A percentile compares a stretch with the other conserved stretches of the same genome.
phyloP scores from a whole-genome alignment of 495 filamentous ascomycete species.

The Friedmanniomyces simplex region DNA sequence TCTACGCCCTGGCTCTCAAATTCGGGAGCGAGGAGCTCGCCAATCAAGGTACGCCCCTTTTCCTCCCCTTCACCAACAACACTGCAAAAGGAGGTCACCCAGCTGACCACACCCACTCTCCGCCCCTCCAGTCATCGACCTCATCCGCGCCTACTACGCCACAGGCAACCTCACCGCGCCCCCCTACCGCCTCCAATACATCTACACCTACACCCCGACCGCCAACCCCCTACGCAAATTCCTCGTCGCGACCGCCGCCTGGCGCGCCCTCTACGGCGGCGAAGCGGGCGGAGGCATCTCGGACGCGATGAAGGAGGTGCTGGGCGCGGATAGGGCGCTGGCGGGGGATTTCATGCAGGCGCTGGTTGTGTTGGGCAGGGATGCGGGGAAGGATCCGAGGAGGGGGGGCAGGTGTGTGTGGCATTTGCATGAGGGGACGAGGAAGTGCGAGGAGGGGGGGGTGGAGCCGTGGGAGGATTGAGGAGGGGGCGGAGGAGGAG shows the following conservation, averaged over 20 bases:
- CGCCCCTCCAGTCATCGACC: conserved; percentile 22
- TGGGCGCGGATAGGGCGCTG: conserved; percentile 18
- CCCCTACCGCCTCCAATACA: conserved; percentile 26
- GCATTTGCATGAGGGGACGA: conserved; percentile 19
- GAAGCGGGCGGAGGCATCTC: neutral
- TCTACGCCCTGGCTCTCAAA: conserved; percentile 21
- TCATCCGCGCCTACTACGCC: conserved; percentile 24
- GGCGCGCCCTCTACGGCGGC: conserved; percentile 15
- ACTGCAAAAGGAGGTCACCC: no score
- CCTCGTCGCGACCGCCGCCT: conserved; percentile 24
- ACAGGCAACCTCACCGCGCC: conserved; percentile 23
- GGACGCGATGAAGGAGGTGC: conserved; percentile 15
- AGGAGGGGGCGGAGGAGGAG: no score
- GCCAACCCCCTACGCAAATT: conserved; percentile 21
- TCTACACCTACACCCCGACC: conserved; percentile 18
- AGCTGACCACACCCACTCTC: no score
- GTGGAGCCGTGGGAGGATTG: neutral
- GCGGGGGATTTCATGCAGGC: conserved; percentile 19
- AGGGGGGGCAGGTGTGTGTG: conserved; percentile 16
- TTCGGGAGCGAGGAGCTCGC: conserved; percentile 17
- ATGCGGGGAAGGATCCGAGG: conserved; percentile 19
- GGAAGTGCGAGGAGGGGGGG: conserved; percentile 11
- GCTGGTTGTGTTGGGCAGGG: conserved; percentile 12
- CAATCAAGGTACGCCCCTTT: conserved; percentile 15
- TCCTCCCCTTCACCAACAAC: neutral